Evolutionary conservation across 768 basidiomycete genomes (phyloP), one percentile per base, ranked within the genome.

Genomic region (Suillus discolor): DNA sequence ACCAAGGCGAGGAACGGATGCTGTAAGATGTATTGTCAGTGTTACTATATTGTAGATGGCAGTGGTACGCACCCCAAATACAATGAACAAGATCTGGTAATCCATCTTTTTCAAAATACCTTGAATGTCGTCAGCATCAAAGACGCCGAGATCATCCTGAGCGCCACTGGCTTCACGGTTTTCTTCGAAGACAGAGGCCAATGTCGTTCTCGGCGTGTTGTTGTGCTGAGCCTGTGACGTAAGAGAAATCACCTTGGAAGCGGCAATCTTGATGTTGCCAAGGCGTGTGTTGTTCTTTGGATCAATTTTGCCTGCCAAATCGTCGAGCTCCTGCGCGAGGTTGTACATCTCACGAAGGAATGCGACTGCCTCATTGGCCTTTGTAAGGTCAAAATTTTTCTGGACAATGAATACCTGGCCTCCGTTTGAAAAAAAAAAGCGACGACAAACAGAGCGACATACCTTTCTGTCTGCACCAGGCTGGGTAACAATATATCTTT

Each of bases 321-420:
- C 0, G 9, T 54, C 36, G 4, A 70, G 18, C 31, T 44, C 13
- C 11, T 44, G 51, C 4, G 34, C 38, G 7, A 69, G 51, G 59
- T 69, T 70, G 38, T 62, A 70, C 68, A 69, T 67, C 55, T 66
- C 69, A 1, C 60, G 28, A 23, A 69, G 51, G 25, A 70, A 66
- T 38, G 67, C 34, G 2, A 49, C 41, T 38, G 28, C 39, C 9
- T 53, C n/a, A 0, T 47, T 25, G 5, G 11, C 15, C 0, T 6
- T n/a, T 8, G 4, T 44, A 42, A 69, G 62, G 9, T 51, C 15
- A 28, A 63, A 69, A 16, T 51, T 11, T 34, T 45, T 63, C n/a
- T 16, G 45, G 16, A 23, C 12, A 18, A 69, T 63, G 28, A n/a
- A 66, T 6, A 69, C 68, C 60, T 68, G 36, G 6, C 18, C 23